Conservation (phyloP, 75 land plant species). For the Selaginella tamariscina region DNA sequence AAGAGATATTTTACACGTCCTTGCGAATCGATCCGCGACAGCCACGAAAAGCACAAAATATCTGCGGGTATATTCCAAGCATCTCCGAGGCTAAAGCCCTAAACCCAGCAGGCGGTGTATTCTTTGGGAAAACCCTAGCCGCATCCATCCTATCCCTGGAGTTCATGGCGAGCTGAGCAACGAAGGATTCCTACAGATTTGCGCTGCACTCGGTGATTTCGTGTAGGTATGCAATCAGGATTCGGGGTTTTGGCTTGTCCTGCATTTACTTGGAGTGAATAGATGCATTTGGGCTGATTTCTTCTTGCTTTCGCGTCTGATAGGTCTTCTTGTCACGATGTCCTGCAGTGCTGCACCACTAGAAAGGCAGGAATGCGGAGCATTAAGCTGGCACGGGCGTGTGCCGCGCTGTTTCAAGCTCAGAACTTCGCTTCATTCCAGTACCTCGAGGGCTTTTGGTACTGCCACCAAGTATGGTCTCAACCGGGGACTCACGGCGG, state of each 20-base stretch:
- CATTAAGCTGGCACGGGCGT: background rate
- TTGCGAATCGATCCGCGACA: too few species aligned
- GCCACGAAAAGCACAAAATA: too few species aligned
- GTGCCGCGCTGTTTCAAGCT: background rate
- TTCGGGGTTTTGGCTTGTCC: background rate
- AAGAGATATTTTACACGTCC: too few species aligned
- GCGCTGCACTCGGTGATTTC: background rate
- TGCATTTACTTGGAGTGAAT: background rate
- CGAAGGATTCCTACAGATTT: background rate
- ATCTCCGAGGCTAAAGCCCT: background rate
- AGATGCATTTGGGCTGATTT: background rate
- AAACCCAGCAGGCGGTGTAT: background rate
- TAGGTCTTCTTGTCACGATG: background rate
- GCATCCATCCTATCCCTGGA: too few species aligned
- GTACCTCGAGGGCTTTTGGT: background rate
- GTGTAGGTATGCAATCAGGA: background rate
- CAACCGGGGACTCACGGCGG: background rate
- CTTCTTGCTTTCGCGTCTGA: background rate
- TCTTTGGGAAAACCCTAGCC: background rate
- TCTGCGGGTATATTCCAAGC: background rate
- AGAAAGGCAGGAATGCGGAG: background rate
- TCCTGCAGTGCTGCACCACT: background rate
- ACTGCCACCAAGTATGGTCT: background rate
- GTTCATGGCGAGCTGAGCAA: background rate
- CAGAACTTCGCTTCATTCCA: background rate